Percentiles rank a stretch among this genome's conserved stretches.
These are phyloP conservation scores for Melaleuca alternifolia DNA, from an alignment of 345 rosid species.

Conservation along the genomic window DNA sequence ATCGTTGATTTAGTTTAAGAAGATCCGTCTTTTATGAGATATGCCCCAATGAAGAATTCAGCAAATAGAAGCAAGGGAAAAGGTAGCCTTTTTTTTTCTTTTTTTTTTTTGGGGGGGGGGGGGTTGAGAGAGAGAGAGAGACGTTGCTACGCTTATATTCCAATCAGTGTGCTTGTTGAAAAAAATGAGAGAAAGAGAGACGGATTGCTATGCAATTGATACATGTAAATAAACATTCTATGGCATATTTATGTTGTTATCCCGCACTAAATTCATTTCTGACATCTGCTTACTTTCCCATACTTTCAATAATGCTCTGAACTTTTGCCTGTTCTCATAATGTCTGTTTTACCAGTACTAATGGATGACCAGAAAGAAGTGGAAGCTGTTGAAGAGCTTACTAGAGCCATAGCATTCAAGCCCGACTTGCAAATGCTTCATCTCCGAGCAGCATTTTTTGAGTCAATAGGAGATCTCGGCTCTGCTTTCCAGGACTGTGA, in stretches of 20 bases:
- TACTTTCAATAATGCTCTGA: not conserved
- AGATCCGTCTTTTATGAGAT: not conserved
- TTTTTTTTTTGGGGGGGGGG: not conserved
- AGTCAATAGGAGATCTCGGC: slow-evolving; percentile 56
- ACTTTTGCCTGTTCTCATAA: slow-evolving; percentile 1
- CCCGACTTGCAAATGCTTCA: slow-evolving; percentile 89
- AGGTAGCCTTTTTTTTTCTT: not conserved
- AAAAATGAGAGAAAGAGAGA: not conserved
- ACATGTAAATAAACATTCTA: not conserved
- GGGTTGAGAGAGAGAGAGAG: not conserved
- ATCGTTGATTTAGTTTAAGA: not conserved
- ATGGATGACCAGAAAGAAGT: slow-evolving; percentile 89
- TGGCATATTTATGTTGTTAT: not conserved
- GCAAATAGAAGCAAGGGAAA: not conserved
- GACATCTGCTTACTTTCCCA: not conserved
- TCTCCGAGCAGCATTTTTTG: slow-evolving; percentile 90
- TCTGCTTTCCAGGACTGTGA: slow-evolving; percentile 67
- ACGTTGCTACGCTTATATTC: no score
- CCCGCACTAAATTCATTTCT: not conserved
- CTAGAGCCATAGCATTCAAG: slow-evolving; percentile 78
- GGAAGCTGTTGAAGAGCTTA: slow-evolving; percentile 80
- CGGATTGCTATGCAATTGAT: not conserved
- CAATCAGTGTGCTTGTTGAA: no score
- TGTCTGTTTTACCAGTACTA: slow-evolving; percentile 35
- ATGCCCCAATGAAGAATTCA: not conserved